phyloP scores from a whole-genome alignment of 768 basidiomycete species.

The Mycena pura region DNA sequence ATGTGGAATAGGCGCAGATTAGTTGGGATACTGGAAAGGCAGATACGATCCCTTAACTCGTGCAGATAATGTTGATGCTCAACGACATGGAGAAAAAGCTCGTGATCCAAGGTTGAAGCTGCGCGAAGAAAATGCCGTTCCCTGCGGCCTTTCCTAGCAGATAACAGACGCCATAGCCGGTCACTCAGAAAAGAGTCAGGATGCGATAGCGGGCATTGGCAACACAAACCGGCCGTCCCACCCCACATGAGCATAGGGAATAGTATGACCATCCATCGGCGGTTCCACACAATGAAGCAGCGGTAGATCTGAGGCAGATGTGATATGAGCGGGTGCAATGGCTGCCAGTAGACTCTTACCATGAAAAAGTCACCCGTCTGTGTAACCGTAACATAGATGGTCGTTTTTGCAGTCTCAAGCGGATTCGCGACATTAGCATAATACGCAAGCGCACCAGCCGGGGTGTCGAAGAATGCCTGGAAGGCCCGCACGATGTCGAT shows the following conservation, averaged over 20 bases:
- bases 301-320: conserved; percentile 11
- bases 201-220: neutral
- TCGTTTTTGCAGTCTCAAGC: conserved; percentile 5
- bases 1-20: neutral
- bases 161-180: neutral
- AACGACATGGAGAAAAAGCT: conserved; percentile 6
- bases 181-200: neutral
- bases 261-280: neutral
- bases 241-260: conserved; percentile 10
- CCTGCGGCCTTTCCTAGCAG: neutral
- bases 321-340: neutral
- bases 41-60: neutral
- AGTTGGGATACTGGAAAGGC: neutral
- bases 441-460: conserved; percentile 3
- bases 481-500: conserved; percentile 12
- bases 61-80: neutral
- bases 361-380: conserved; percentile 10
- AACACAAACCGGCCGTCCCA: neutral
- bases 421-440: conserved; percentile 7
- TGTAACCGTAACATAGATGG: conserved; percentile 2
- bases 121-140: neutral
- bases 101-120: neutral
- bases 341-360: neutral
- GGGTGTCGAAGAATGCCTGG: conserved; percentile 2
- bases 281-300: conserved; percentile 14